A percentile compares a stretch with the other conserved stretches of the same genome.
These are phyloP conservation scores for Immersiella caudata DNA, from an alignment of 495 filamentous ascomycete genomes.

Conservation along the genomic window DNA sequence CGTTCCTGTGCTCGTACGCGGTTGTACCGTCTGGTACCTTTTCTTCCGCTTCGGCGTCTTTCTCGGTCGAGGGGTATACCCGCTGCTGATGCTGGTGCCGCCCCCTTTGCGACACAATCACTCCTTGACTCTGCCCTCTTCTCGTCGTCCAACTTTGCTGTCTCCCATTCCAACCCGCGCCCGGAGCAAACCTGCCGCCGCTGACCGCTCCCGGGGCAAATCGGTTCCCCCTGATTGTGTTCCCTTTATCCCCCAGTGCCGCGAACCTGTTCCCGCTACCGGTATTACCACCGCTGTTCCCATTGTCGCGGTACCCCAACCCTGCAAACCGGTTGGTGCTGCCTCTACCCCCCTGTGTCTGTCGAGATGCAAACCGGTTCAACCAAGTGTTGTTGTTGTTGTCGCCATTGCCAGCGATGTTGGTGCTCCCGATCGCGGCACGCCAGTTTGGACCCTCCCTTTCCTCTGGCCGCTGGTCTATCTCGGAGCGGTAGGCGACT, in stretches of 20 bases:
- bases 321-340: neutral
- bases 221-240: too few relatives aligned
- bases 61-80: neutral
- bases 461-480: slow-evolving; percentile 5
- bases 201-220: neutral
- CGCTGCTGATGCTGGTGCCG: neutral
- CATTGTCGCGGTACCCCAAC: too few relatives aligned
- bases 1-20: neutral
- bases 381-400: too few relatives aligned
- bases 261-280: too few relatives aligned
- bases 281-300: too few relatives aligned
- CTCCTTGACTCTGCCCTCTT: neutral
- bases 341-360: neutral
- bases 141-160: neutral
- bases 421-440: neutral
- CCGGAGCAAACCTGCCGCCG: neutral
- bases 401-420: too few relatives aligned
- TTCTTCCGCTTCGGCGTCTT: neutral
- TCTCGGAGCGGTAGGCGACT: slow-evolving; percentile 24
- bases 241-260: too few relatives aligned
- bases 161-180: neutral
- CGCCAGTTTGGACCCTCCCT: neutral
- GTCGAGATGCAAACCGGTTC: too few relatives aligned
- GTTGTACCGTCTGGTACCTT: neutral
- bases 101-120: neutral